Percentiles rank a stretch among this genome's conserved stretches.
Evolutionary conservation across 306 rosid species (phyloP).

Genomic region (Dryas octopetala): DNA sequence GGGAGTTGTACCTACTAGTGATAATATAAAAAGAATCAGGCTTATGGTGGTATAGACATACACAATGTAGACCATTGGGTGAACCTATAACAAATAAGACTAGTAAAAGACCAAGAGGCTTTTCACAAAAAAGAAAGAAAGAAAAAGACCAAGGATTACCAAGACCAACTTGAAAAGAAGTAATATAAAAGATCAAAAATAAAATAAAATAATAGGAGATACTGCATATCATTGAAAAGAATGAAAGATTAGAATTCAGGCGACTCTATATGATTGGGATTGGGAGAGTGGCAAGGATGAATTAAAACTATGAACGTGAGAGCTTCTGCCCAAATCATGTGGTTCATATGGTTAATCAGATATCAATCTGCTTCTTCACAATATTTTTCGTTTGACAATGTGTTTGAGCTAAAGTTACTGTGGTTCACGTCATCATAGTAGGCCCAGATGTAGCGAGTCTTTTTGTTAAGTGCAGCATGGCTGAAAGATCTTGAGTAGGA

Average conservation of each 20-base stretch:
- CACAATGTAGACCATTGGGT: neutral
- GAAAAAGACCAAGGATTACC: neutral
- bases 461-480: neutral
- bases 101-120: neutral
- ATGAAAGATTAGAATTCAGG: neutral
- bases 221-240: neutral
- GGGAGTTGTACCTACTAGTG: neutral
- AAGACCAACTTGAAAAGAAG: neutral
- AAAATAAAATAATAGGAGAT: neutral
- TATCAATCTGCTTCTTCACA: neutral
- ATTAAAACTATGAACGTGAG: too few relatives aligned
- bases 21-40: neutral
- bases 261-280: neutral
- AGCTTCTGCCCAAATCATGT: too few relatives aligned
- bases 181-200: neutral
- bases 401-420: neutral
- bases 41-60: neutral
- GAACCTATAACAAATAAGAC: slow-evolving; percentile 1
- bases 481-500: neutral
- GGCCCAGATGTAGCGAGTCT: neutral
- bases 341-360: too few relatives aligned
- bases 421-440: neutral
- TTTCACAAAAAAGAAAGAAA: neutral
- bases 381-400: neutral
- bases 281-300: neutral